Evolutionary conservation across 2,329 filamentous ascomycete species (phyloP).

Genomic region (Madurella fahalii): DNA sequence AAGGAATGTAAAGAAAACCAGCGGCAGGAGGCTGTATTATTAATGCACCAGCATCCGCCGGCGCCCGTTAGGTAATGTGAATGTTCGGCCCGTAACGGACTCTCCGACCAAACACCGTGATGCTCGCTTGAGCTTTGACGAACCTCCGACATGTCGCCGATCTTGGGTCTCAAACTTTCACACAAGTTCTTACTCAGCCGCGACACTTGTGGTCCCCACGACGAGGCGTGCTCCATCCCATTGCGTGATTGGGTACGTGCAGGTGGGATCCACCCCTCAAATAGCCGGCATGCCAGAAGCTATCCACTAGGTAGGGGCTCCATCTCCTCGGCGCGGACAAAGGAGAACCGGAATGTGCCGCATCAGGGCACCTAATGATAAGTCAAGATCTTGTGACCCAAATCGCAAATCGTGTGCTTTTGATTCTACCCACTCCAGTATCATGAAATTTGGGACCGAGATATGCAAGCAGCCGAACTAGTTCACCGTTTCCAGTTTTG

Average conservation of each 20-base stretch:
- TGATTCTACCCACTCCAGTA: not conserved
- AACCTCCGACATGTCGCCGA: conserved; percentile 1
- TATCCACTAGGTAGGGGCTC: not conserved
- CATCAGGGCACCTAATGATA: not conserved
- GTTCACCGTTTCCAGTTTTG: not conserved
- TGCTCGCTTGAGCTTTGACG: not conserved
- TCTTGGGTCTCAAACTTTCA: not conserved
- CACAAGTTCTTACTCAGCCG: conserved; percentile 16
- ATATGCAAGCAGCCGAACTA: not conserved
- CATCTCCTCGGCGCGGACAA: not conserved
- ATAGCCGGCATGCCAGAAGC: conserved; percentile 15
- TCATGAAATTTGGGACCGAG: not conserved
- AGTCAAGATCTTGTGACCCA: not conserved
- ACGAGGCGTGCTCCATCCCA: conserved; percentile 5
- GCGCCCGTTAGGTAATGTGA: too few species aligned
- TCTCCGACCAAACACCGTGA: not conserved
- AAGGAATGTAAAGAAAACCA: not conserved
- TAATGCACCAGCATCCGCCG: too few species aligned
- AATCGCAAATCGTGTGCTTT: not conserved
- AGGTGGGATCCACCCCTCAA: not conserved
- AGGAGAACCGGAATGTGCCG: not conserved
- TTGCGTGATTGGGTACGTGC: conserved; percentile 11
- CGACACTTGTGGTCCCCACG: not conserved
- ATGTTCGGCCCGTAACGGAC: not conserved
- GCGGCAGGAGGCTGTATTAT: not conserved